These are phyloP conservation scores for Puccinia polysora DNA, from an alignment of 1,284 basidiomycete species.

Conservation along the genomic window DNA sequence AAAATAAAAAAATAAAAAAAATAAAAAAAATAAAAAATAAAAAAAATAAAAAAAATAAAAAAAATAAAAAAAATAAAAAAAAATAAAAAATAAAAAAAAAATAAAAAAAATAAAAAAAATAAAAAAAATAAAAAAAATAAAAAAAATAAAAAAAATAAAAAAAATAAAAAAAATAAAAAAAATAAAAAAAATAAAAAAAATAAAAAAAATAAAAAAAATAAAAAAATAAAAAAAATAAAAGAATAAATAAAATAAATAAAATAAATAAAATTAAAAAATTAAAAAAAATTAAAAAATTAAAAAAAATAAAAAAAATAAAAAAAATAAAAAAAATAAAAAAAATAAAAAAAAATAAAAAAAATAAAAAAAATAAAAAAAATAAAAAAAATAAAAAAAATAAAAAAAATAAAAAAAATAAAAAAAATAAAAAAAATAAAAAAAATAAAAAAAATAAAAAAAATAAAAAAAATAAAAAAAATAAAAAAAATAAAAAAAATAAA, in stretches of 20 bases:
- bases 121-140: neutral
- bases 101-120: slow-evolving; percentile 1
- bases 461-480: neutral
- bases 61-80: neutral
- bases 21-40: neutral
- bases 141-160: slow-evolving; percentile 1
- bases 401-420: neutral
- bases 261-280: neutral
- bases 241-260: neutral
- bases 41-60: slow-evolving; percentile 7
- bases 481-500: slow-evolving; percentile 6
- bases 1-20: neutral
- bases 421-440: slow-evolving; percentile 7
- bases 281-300: neutral
- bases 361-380: neutral
- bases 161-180: neutral
- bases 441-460: slow-evolving; percentile 2
- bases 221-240: neutral
- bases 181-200: neutral
- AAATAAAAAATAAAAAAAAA: neutral
- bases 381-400: neutral
- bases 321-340: neutral
- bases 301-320: neutral
- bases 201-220: neutral
- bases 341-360: neutral